Evolutionary conservation across 257 asterid genomes (phyloP), one percentile per base, ranked within the genome.

Genomic region (Solanum boliviense): DNA sequence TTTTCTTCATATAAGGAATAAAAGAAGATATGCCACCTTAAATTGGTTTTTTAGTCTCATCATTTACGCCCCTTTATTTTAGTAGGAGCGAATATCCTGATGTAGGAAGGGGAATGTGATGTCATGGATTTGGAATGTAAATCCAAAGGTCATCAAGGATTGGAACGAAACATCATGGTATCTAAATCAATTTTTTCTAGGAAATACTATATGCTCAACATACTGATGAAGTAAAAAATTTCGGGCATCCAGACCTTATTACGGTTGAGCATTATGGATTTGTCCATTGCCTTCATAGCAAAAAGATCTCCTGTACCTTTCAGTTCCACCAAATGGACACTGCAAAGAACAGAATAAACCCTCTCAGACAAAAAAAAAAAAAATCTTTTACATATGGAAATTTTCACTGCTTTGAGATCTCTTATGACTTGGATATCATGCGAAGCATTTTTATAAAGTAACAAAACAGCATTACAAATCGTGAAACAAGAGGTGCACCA

Each of bases 211-310:
- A 48, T 48, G 70, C 86, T 48, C 31, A 48, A 48, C 2, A 48
- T 82, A 48, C 86, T 81, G 27, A 72, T 21, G 68, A 60, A 44
- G 35, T n/a, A 41, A 65, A 48, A 44, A 12, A 9, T 44, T 27
- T 86, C 9, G 9, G 71, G 67, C 31, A 35, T 20, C 21, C 83
- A 31, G 84, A 96, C 99, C 99, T 97, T 97, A 91, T 97, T 97
- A 83, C 99, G 98, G 68, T 93, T 94, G 87, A 97, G 89, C 99
- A 97, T 97, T 91, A 95, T 87, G 85, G 98, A 89, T 91, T 97
- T 97, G 86, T 97, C 99, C 99, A 97, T 97, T 84, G 99, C 99
- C 91, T 97, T 97, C 99, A 97, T 97, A 78, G 99, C 99, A 91
- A 92, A 97, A 84, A 95, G 87, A 81, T 92, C 93, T 87, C 94